Evolutionary conservation across 164 flowering plant genomes (phyloP).

Genomic region (Platanus orientalis): DNA sequence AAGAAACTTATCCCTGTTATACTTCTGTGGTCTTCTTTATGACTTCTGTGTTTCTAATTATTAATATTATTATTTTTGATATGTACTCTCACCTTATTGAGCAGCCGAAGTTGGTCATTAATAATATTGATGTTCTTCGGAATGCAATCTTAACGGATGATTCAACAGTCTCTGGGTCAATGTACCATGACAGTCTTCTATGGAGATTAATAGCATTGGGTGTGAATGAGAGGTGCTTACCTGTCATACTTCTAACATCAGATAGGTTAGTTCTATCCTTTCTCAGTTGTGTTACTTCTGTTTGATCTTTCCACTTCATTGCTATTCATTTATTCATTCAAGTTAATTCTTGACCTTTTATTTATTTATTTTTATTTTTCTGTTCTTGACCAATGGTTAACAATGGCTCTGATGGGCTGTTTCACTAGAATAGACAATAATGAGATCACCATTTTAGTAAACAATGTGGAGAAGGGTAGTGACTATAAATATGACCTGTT

Average conservation of each 20-base stretch:
- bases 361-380: slow-evolving; percentile 1
- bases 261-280: slow-evolving; percentile 53
- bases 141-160: slow-evolving; percentile 55
- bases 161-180: slow-evolving; percentile 54
- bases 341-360: neutral
- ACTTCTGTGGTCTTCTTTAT: too few species aligned
- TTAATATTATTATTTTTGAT: too few species aligned
- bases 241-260: slow-evolving; percentile 75
- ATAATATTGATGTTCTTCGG: slow-evolving; percentile 77
- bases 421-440: too few species aligned
- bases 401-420: too few species aligned
- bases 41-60: too few species aligned
- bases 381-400: too few species aligned
- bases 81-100: slow-evolving; percentile 8
- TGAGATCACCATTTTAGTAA: too few species aligned
- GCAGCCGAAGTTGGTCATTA: slow-evolving; percentile 95
- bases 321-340: neutral
- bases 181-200: slow-evolving; percentile 86
- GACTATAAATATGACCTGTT: neutral
- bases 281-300: neutral
- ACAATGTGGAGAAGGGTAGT: too few species aligned
- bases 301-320: neutral
- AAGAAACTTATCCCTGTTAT: too few species aligned
- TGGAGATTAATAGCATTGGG: slow-evolving; percentile 86
- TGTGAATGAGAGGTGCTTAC: slow-evolving; percentile 68